phyloP scores from a whole-genome alignment of 1,284 basidiomycete genomes.

The Ceratobasidium sp. region DNA sequence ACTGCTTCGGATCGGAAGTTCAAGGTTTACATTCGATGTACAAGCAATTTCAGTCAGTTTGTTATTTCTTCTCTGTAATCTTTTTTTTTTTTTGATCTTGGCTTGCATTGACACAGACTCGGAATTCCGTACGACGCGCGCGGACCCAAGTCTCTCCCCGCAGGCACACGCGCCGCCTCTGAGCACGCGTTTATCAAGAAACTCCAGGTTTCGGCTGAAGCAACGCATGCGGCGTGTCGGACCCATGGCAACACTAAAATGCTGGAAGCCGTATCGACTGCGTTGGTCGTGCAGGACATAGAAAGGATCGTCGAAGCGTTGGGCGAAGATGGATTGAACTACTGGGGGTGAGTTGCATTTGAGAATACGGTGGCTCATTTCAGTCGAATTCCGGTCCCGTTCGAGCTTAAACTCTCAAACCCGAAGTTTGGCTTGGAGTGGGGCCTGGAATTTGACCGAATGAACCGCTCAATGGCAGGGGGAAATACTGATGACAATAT shows the following conservation, averaged over 20 bases:
- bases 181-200: constrained; percentile 17
- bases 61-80: no score
- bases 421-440: no score
- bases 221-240: constrained; percentile 11
- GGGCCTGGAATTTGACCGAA: no score
- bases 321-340: constrained; percentile 47
- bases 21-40: constrained; percentile 23
- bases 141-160: constrained; percentile 11
- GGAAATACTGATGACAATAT: neutral
- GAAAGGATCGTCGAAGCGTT: constrained; percentile 36
- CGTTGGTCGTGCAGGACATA: constrained; percentile 37
- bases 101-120: neutral
- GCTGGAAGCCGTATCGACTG: constrained; percentile 18
- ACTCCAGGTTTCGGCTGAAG: neutral
- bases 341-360: constrained; percentile 50
- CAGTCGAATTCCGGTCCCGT: no score
- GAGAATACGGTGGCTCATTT: no score
- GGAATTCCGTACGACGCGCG: constrained; percentile 35
- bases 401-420: no score
- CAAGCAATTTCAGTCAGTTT: constrained; percentile 21
- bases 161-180: constrained; percentile 3
- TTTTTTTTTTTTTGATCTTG: neutral
- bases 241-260: constrained; percentile 29
- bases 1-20: constrained; percentile 20
- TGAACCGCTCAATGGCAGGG: no score